Conservation (phyloP, 371 early-diverging fungal genomes). For the Basidiobolus meristosporus region DNA sequence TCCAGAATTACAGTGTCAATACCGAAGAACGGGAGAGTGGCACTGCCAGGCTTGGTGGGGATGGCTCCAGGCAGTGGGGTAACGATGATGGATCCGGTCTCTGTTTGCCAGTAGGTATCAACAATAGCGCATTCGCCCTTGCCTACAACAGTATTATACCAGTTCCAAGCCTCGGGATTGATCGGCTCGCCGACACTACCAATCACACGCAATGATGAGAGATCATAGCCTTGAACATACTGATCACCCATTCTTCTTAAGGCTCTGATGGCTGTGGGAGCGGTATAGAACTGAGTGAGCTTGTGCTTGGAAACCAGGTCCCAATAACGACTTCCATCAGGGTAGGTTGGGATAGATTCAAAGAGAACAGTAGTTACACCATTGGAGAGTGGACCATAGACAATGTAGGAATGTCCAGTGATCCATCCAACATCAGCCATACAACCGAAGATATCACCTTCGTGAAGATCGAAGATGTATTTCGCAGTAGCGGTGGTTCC, state of each 20-base stretch:
- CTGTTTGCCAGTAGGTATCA: conserved; percentile 94
- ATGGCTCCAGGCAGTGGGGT: conserved; percentile 79
- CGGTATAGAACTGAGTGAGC: conserved; percentile 95
- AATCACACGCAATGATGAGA: conserved; percentile 69
- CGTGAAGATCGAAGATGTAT: conserved; percentile 80
- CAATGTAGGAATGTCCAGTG: conserved; percentile 72
- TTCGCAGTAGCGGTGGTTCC: conserved; percentile 75
- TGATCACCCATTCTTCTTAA: conserved; percentile 72
- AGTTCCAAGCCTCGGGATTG: conserved; percentile 92
- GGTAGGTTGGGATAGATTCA: conserved; percentile 77
- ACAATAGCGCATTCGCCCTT: conserved; percentile 76
- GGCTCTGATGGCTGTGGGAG: conserved; percentile 95
- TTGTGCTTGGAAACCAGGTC: conserved; percentile 62
- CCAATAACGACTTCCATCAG: conserved; percentile 72
- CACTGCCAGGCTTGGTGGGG: conserved; percentile 84
- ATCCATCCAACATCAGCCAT: conserved; percentile 73
- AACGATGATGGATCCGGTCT: conserved; percentile 88
- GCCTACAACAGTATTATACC: conserved; percentile 86
- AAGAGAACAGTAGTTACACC: conserved; percentile 89
- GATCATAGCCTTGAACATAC: conserved; percentile 47
- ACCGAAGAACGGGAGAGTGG: conserved; percentile 94
- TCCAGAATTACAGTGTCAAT: conserved; percentile 75
- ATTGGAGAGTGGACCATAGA: conserved; percentile 84
- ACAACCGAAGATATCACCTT: conserved; percentile 68
- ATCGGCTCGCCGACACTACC: conserved; percentile 98